phyloP scores from a whole-genome alignment of 768 basidiomycete species.

The Lactarius indigo region DNA sequence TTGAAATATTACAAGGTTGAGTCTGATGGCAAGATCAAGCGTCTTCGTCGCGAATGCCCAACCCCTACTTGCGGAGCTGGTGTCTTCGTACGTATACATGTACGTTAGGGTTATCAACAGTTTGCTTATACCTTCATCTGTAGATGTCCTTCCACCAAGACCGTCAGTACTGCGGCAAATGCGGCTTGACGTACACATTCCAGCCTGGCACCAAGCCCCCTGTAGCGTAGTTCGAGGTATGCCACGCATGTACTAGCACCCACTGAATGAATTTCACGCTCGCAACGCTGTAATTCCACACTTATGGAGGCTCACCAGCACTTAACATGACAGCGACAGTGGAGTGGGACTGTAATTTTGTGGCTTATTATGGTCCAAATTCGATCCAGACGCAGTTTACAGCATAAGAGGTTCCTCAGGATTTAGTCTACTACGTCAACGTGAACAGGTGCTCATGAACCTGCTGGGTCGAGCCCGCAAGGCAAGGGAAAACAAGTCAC shows the following conservation, averaged over 20 bases:
- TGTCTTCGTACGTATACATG: constrained; percentile 64
- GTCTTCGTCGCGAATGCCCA: constrained; percentile 93
- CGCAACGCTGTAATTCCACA: background rate
- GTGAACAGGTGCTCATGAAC: background rate
- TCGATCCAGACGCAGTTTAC: background rate
- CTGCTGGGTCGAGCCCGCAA: background rate
- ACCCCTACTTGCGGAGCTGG: constrained; percentile 80
- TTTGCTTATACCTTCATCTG: background rate
- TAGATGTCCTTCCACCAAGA: constrained; percentile 99
- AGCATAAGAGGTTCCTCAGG: background rate
- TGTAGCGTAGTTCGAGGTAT: constrained; percentile 43
- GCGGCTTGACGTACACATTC: constrained; percentile 84
- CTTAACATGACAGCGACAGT: too few species aligned
- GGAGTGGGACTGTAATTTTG: background rate
- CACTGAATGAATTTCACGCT: background rate
- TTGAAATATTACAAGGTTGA: constrained; percentile 96
- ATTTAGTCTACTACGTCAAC: background rate
- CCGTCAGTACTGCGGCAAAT: constrained; percentile 97
- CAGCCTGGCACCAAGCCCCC: constrained; percentile 77
- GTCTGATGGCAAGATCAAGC: constrained; percentile 99
- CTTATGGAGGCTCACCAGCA: background rate
- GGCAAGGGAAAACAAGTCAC: background rate
- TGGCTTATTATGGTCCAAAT: background rate
- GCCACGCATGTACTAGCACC: constrained; percentile 4
- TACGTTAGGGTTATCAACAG: background rate